These are phyloP conservation scores for Omphalotus olearius DNA, from an alignment of 1,284 basidiomycete genomes.

Conservation along the genomic window DNA sequence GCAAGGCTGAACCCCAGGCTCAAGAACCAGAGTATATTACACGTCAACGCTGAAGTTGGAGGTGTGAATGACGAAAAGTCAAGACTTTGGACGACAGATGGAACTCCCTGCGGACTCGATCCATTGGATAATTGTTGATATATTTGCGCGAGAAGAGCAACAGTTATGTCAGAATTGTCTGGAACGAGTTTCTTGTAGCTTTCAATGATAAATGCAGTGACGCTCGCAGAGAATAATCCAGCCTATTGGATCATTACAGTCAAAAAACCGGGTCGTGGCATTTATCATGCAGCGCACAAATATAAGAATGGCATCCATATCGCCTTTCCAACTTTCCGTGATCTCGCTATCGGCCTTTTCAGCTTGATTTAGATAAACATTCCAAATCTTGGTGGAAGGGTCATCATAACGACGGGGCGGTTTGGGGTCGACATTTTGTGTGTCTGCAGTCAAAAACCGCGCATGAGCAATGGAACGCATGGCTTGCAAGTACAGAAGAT, in stretches of 20 bases:
- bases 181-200: conserved; percentile 33
- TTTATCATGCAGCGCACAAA: conserved; percentile 28
- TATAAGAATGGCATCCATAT: conserved; percentile 41
- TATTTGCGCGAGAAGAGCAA: conserved; percentile 30
- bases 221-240: conserved; percentile 41
- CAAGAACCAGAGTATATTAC: conserved; percentile 16
- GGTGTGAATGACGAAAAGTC: conserved; percentile 7
- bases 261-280: not conserved
- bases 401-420: conserved; percentile 22
- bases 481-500: no score
- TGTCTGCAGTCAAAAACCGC: not conserved
- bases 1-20: conserved; percentile 22
- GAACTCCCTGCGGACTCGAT: not conserved
- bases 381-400: conserved; percentile 34
- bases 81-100: not conserved
- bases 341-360: conserved; percentile 29
- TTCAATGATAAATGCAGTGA: conserved; percentile 42
- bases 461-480: not conserved
- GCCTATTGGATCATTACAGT: conserved; percentile 23
- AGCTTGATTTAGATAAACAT: conserved; percentile 30
- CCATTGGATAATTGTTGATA: conserved; percentile 22
- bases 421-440: not conserved
- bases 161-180: conserved; percentile 26
- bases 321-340: conserved; percentile 37
- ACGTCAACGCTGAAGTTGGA: conserved; percentile 4